These are phyloP conservation scores for Echium plantagineum DNA, from an alignment of 257 asterid genomes.

Conservation along the genomic window DNA sequence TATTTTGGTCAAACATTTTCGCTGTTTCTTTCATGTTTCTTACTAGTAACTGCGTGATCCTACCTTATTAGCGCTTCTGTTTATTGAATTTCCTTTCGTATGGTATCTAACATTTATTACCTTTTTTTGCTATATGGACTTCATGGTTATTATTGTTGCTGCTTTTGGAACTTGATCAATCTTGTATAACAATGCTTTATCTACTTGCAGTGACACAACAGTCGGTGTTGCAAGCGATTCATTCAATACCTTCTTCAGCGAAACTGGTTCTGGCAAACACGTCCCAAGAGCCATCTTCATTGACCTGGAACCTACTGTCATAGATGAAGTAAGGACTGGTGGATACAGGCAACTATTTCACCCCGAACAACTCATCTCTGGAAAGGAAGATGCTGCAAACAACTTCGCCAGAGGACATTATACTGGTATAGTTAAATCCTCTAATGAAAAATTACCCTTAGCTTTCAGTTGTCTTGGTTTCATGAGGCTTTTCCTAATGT, in stretches of 20 bases:
- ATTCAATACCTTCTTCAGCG: background rate
- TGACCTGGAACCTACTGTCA: background rate
- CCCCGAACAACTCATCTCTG: background rate
- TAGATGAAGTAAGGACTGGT: background rate
- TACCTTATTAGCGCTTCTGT: no score
- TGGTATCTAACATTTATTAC: no score
- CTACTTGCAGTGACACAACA: background rate
- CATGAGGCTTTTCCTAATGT: background rate
- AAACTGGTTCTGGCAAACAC: background rate
- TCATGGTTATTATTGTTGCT: background rate
- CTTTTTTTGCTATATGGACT: no score
- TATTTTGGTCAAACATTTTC: no score
- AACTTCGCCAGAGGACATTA: background rate
- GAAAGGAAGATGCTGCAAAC: background rate
- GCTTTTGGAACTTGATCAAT: background rate
- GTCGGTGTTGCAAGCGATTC: background rate
- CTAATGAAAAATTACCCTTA: background rate
- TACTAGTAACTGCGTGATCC: no score
- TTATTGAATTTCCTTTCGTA: no score
- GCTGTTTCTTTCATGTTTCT: no score
- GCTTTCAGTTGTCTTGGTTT: background rate
- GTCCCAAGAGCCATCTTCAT: background rate
- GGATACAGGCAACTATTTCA: background rate
- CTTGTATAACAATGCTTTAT: background rate
- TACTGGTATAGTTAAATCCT: background rate